phyloP scores from a whole-genome alignment of 495 filamentous ascomycete genomes.

The Penicillium bovifimosum region DNA sequence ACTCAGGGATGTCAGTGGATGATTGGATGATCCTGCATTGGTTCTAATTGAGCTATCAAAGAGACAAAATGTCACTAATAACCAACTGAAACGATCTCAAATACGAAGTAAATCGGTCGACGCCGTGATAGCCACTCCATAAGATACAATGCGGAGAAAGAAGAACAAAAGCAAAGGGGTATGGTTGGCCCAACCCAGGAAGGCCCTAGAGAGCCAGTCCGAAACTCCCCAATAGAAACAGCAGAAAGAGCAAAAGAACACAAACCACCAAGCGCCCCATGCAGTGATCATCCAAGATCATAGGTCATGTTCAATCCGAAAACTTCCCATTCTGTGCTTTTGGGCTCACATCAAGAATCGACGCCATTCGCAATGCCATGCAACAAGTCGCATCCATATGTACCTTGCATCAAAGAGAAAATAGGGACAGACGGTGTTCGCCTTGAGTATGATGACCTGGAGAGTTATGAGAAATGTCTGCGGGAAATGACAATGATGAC shows the following conservation, averaged over 20 bases:
- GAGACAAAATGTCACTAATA: constrained; percentile 8
- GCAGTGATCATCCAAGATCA: constrained; percentile 24
- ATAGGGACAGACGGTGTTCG: constrained; percentile 4
- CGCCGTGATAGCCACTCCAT: constrained; percentile 27
- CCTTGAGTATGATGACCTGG: not conserved
- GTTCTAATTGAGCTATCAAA: constrained; percentile 5
- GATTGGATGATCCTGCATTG: constrained; percentile 12
- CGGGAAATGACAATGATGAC: not conserved
- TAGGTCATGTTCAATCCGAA: constrained; percentile 17
- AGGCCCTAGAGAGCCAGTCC: not conserved
- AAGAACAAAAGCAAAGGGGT: constrained; percentile 11
- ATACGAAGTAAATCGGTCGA: constrained; percentile 18
- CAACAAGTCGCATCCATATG: constrained; percentile 24
- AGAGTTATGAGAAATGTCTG: not conserved
- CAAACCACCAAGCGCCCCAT: constrained; percentile 18
- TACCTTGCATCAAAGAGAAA: constrained; percentile 19
- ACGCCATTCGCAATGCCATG: constrained; percentile 31
- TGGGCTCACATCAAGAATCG: constrained; percentile 14
- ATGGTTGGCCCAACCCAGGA: constrained; percentile 8
- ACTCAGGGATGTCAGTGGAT: not conserved
- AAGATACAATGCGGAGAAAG: constrained; percentile 22
- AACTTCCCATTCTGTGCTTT: constrained; percentile 3
- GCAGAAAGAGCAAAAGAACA: constrained; percentile 5
- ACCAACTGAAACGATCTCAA: constrained; percentile 14
- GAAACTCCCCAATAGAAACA: constrained; percentile 5